phyloP scores from a whole-genome alignment of 2,329 filamentous ascomycete species.

The Fusarium napiforme region DNA sequence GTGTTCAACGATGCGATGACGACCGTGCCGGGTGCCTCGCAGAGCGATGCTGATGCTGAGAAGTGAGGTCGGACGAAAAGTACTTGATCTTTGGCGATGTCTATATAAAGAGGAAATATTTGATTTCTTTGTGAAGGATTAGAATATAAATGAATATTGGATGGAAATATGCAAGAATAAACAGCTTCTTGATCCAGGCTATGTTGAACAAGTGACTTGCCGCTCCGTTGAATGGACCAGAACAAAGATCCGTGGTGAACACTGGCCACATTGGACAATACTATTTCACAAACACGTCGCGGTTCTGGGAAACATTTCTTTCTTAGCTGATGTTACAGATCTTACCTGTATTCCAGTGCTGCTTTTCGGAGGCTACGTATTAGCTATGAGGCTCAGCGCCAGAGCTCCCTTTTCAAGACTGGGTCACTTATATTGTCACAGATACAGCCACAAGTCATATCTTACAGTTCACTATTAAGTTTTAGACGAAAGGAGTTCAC shows the following conservation, averaged over 20 bases:
- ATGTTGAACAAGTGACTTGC: background rate
- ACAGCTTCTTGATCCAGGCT: no score
- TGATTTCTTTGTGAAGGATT: rapidly evolving
- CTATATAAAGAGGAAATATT: no score
- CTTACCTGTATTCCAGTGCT: background rate
- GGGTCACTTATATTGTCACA: rapidly evolving
- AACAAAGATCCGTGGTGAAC: background rate
- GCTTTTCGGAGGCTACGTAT: background rate
- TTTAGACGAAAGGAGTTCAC: background rate
- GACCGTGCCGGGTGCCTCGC: constrained; percentile 1
- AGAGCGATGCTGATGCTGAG: constrained; percentile 18
- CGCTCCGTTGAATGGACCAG: background rate
- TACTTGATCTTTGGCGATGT: no score
- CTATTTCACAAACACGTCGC: rapidly evolving
- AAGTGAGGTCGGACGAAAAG: constrained; percentile 1
- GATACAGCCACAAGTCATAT: background rate
- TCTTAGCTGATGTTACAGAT: background rate
- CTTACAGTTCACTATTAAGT: rapidly evolving
- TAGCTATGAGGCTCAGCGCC: rapidly evolving
- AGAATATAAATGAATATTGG: rapidly evolving
- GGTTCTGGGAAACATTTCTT: rapidly evolving
- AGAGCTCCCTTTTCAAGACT: background rate
- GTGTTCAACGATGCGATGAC: constrained; percentile 29
- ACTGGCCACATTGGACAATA: no score
- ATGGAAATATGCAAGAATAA: background rate